A percentile compares a stretch with the other conserved stretches of the same genome.
Conservation (phyloP, 805 yeast genomes). For the Kazachstania viticola region DNA sequence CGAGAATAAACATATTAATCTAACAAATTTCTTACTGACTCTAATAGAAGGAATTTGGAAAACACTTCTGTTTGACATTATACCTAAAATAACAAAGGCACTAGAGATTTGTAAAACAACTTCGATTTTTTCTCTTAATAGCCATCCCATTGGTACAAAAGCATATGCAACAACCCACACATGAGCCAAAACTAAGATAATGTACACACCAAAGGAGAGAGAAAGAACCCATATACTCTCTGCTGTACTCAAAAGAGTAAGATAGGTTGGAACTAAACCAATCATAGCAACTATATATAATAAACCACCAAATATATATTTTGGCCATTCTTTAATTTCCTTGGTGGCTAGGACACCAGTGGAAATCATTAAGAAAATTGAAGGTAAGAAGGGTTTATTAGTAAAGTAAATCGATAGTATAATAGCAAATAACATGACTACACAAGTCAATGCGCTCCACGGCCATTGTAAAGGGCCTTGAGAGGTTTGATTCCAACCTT, state of each 20-base stretch:
- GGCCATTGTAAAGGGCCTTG: slow-evolving; percentile 72
- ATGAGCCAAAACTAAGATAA: slow-evolving; percentile 60
- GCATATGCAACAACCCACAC: slow-evolving; percentile 98
- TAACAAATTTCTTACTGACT: slow-evolving; percentile 7
- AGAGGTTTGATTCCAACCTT: slow-evolving; percentile 78
- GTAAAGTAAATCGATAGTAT: slow-evolving; percentile 17
- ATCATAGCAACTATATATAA: slow-evolving; percentile 50
- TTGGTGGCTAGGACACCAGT: slow-evolving; percentile 16
- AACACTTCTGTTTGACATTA: slow-evolving; percentile 10
- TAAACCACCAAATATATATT: slow-evolving; percentile 50
- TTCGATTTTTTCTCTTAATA: slow-evolving; percentile 82
- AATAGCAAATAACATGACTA: slow-evolving; percentile 47
- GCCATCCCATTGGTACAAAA: slow-evolving; percentile 88
- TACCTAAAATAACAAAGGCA: slow-evolving; percentile 40
- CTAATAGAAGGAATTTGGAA: not conserved
- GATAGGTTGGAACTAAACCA: slow-evolving; percentile 51
- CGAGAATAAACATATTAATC: slow-evolving; percentile 9
- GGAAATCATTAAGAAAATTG: slow-evolving; percentile 19
- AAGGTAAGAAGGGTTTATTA: slow-evolving; percentile 17
- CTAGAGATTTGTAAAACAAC: slow-evolving; percentile 52
- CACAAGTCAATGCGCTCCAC: slow-evolving; percentile 52
- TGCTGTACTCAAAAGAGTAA: slow-evolving; percentile 45
- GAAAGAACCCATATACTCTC: slow-evolving; percentile 45
- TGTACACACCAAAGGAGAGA: slow-evolving; percentile 36
- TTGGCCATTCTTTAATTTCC: slow-evolving; percentile 19